These are phyloP conservation scores for Talaromyces funiculosus DNA, from an alignment of 2,329 filamentous ascomycete species.

Conservation along the genomic window DNA sequence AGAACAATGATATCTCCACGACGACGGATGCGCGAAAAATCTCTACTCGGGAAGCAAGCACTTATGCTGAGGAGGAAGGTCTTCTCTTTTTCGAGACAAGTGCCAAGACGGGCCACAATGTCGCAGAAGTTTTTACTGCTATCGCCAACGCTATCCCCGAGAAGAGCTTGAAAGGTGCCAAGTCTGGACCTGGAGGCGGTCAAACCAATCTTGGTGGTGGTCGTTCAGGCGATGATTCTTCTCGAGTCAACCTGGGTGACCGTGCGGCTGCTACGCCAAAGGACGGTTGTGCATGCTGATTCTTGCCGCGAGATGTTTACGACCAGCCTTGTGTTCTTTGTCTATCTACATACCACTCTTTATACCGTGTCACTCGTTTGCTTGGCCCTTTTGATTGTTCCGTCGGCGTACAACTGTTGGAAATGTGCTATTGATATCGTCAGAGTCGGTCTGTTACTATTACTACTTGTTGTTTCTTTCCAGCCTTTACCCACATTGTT, in stretches of 20 bases:
- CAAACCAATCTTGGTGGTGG: constrained; percentile 51
- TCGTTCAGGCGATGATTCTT: constrained; percentile 44
- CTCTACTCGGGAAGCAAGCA: constrained; percentile 80
- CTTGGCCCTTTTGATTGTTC: background rate
- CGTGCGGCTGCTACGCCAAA: constrained; percentile 70
- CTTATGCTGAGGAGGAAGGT: constrained; percentile 90
- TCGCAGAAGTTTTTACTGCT: constrained; percentile 92
- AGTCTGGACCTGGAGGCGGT: constrained; percentile 59
- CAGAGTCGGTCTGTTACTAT: constrained; percentile 1
- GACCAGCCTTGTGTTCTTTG: constrained; percentile 2
- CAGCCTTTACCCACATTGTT: background rate
- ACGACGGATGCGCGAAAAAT: constrained; percentile 77
- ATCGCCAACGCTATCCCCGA: constrained; percentile 98
- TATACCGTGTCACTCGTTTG: constrained; percentile 3
- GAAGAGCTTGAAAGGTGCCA: constrained; percentile 84
- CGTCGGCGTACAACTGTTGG: constrained; percentile 6
- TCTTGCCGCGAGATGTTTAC: background rate
- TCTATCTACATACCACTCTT: background rate
- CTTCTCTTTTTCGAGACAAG: constrained; percentile 97
- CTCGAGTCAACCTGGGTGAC: constrained; percentile 73
- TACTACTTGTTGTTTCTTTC: background rate
- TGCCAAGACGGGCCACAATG: constrained; percentile 92
- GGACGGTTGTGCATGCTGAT: constrained; percentile 82
- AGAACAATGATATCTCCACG: constrained; percentile 56
- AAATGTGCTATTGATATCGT: constrained; percentile 4